These are phyloP conservation scores for Colletotrichum caudatum DNA, from an alignment of 2,329 filamentous ascomycete genomes.

Conservation along the genomic window DNA sequence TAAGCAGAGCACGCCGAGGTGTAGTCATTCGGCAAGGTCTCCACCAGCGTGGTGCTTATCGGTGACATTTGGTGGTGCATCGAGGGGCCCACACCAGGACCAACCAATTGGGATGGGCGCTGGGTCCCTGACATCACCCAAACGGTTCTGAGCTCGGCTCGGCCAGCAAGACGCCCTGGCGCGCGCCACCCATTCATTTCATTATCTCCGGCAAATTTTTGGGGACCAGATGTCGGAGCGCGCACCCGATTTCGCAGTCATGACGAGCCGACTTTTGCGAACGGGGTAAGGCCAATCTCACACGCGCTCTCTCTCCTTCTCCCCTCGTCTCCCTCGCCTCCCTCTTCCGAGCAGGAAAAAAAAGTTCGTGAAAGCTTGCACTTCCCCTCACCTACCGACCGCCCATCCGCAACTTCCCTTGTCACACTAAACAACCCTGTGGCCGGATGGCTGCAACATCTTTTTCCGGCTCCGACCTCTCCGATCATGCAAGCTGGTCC, in stretches of 20 bases:
- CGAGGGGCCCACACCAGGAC: constrained; percentile 2
- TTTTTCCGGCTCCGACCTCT: constrained; percentile 24
- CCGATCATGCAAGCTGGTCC: constrained; percentile 40
- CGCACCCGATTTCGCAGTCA: constrained; percentile 38
- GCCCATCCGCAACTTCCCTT: not conserved
- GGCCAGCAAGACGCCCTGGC: constrained; percentile 32
- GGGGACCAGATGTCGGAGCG: constrained; percentile 28
- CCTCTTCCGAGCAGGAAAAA: constrained; percentile 13
- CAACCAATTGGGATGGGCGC: constrained; percentile 20
- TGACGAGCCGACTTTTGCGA: constrained; percentile 36
- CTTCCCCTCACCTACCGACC: constrained; percentile 15
- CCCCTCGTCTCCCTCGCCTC: constrained; percentile 7
- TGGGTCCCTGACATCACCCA: constrained; percentile 30
- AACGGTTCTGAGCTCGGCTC: constrained; percentile 30
- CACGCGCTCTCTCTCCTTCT: not conserved
- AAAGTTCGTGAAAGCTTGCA: constrained; percentile 34
- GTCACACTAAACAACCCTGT: not conserved
- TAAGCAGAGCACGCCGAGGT: constrained; percentile 38
- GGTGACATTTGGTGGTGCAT: constrained; percentile 34
- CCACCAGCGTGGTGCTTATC: constrained; percentile 35
- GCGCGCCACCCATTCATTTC: constrained; percentile 41
- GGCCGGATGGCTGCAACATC: constrained; percentile 19
- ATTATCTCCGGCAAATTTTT: constrained; percentile 42
- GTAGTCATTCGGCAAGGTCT: constrained; percentile 35
- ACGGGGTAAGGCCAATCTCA: constrained; percentile 35